These are phyloP conservation scores for Tephrocybe sp. DNA, from an alignment of 768 basidiomycete species.

Conservation along the genomic window DNA sequence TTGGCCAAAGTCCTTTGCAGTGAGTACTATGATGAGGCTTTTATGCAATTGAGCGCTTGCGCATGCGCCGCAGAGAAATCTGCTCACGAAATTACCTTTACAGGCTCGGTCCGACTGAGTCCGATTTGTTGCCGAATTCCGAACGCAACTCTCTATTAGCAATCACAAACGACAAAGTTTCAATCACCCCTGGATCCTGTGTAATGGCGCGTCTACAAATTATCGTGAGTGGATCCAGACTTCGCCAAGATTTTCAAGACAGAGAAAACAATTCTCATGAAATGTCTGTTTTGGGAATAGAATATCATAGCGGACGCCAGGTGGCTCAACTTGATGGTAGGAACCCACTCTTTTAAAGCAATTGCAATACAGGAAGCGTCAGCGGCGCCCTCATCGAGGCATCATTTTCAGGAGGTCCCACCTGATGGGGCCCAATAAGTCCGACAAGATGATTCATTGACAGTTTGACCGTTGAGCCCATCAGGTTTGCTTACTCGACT, in stretches of 20 bases:
- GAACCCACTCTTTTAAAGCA: neutral
- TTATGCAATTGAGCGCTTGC: no score
- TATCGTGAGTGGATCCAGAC: neutral
- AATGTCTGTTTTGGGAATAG: no score
- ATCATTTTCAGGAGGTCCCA: slow-evolving; percentile 8
- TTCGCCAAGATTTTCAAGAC: neutral
- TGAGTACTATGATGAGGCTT: no score
- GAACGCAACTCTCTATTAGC: no score
- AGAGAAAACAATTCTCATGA: neutral
- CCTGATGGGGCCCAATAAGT: slow-evolving; percentile 14
- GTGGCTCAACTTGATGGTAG: neutral
- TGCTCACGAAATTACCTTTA: no score
- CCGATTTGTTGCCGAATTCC: no score
- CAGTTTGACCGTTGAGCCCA: neutral
- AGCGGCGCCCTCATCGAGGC: slow-evolving; percentile 1
- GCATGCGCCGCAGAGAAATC: no score
- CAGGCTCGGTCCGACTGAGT: no score
- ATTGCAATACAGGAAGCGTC: neutral
- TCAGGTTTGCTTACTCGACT: slow-evolving; percentile 6
- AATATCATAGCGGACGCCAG: neutral
- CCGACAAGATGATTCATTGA: slow-evolving; percentile 10
- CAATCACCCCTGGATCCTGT: no score
- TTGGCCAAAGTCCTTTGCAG: no score
- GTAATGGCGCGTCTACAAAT: no score
- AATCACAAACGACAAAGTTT: no score